phyloP scores from a whole-genome alignment of 2,329 filamentous ascomycete genomes.

The Colletotrichum plurivorum region DNA sequence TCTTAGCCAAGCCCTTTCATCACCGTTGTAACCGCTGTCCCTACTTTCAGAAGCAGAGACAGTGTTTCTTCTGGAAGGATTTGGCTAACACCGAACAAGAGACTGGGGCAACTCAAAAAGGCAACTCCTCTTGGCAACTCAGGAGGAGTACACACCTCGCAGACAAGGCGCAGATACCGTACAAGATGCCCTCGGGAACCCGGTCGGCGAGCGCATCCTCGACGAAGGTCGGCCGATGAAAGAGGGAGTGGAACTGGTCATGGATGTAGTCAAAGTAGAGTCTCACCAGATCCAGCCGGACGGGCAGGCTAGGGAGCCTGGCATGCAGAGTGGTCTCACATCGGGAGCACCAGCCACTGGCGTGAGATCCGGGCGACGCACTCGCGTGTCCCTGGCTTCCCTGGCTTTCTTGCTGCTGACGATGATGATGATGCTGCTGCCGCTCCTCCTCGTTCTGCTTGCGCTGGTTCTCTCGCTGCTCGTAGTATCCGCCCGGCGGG shows the following conservation, averaged over 20 bases:
- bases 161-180: constrained; percentile 46
- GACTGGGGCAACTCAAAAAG: too few relatives aligned
- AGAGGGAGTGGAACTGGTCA: constrained; percentile 53
- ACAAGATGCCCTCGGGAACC: constrained; percentile 44
- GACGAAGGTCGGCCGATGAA: constrained; percentile 48
- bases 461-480: constrained; percentile 38
- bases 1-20: too few relatives aligned
- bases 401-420: not conserved
- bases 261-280: constrained; percentile 53
- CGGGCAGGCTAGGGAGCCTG: constrained; percentile 39
- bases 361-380: constrained; percentile 22
- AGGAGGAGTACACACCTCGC: constrained; percentile 40
- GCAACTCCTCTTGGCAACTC: not conserved
- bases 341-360: constrained; percentile 28
- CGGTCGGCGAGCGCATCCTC: constrained; percentile 44
- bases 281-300: constrained; percentile 46
- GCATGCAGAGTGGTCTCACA: constrained; percentile 27
- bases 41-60: too few relatives aligned
- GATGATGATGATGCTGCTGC: not conserved
- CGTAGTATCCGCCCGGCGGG: constrained; percentile 39
- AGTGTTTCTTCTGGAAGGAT: not conserved
- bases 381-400: constrained; percentile 12
- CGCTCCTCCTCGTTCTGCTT: constrained; percentile 20
- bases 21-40: too few relatives aligned
- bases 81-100: not conserved